Percentiles rank a stretch among this genome's conserved stretches.
Conservation (phyloP, 116 monocot species). For the Papilionanthe hybrid region DNA sequence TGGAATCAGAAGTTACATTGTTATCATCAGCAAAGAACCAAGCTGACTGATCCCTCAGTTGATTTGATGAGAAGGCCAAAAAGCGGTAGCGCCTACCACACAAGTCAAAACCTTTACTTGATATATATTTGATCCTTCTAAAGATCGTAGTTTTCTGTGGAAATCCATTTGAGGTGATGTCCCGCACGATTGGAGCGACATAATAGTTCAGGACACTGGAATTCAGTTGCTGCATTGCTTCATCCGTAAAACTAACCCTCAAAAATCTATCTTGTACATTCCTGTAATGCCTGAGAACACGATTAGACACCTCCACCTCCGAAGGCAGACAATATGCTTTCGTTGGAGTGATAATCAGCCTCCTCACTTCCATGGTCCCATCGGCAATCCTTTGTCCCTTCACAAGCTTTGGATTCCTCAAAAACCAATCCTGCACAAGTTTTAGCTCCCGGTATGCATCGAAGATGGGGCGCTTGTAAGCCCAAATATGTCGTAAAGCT, state of each 20-base stretch:
- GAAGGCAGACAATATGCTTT: slow-evolving; percentile 83
- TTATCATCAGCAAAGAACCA: slow-evolving; percentile 80
- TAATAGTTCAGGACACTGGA: slow-evolving; percentile 43
- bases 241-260: slow-evolving; percentile 80
- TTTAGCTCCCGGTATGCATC: slow-evolving; percentile 51
- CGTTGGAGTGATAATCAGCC: slow-evolving; percentile 79
- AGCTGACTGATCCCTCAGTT: slow-evolving; percentile 77
- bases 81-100: slow-evolving; percentile 75
- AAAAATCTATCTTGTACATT: slow-evolving; percentile 64
- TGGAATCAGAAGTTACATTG: slow-evolving; percentile 17
- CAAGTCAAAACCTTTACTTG: slow-evolving; percentile 51
- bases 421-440: slow-evolving; percentile 49
- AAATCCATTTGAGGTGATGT: slow-evolving; percentile 34
- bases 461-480: slow-evolving; percentile 59
- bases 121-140: slow-evolving; percentile 44
- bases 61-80: slow-evolving; percentile 90
- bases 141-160: slow-evolving; percentile 69
- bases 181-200: slow-evolving; percentile 56
- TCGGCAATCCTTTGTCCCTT: slow-evolving; percentile 13
- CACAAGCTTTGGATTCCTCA: slow-evolving; percentile 42
- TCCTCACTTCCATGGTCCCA: slow-evolving; percentile 55
- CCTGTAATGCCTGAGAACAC: slow-evolving; percentile 65
- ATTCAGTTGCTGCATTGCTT: slow-evolving; percentile 66
- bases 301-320: slow-evolving; percentile 70
- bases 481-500: slow-evolving; percentile 59